Evolutionary conservation across 495 filamentous ascomycete genomes (phyloP), one percentile per base, ranked within the genome.

Genomic region (Wilcoxina mikolae): DNA sequence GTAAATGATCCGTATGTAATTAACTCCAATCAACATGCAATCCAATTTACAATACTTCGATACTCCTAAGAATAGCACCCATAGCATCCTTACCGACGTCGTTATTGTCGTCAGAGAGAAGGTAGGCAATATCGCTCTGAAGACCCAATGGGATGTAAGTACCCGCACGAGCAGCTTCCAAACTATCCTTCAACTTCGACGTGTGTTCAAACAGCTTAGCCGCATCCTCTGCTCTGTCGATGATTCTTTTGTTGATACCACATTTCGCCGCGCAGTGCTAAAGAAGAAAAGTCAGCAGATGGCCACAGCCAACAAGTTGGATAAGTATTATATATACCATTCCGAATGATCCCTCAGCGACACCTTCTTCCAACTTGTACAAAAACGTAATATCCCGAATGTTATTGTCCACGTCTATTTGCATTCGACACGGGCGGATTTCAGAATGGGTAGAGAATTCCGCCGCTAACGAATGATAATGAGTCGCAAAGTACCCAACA

Each of bases 141-240:
- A 93, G 70, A 0, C 93, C 93, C 15, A 99, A 69, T 15, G 87
- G 86, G 44, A 98, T 75, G 68, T 85, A 87, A 20, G 78, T 79
- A 20, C 79, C 83, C 47, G 76, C 76, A 63, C 80, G 83, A 25
- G 80, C 83, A 60, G 78, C 78, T 60, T 95, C 88, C 43, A 95
- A 68, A 58, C 83, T 90, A 72, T 95, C 89, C 68, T 84, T 87
- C 47, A 95, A 71, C 17, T 85, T 73, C 53, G 82, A 86, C 3
- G 93, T 96, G 69, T 95, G 87, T 71, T 98, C 91, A 85, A 93
- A 98, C 61, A 84, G 82, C 62, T 76, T 81, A 12, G 93, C 93
- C n/a, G 93, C 93, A 20, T 76, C 74, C 67, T 96, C 93, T 2
- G 93, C 91, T 15, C 81, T 68, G 65, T 88, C 81, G 42, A 99